phyloP scores from a whole-genome alignment of 192 early-diverging fungal genomes.

The Backusella psychrophila region DNA sequence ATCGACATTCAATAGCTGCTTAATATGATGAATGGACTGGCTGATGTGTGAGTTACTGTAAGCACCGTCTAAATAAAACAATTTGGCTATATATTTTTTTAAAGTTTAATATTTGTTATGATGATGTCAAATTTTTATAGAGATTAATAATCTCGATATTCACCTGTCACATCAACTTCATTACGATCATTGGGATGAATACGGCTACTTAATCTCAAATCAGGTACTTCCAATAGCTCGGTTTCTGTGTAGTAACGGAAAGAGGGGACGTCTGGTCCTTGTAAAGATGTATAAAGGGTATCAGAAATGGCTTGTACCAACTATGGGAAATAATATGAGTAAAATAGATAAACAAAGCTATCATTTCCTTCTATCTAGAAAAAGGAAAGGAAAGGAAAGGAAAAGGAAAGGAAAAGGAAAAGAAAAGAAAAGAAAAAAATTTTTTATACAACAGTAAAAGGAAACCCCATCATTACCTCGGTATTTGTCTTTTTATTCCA shows the following conservation, averaged over 20 bases:
- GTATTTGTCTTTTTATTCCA: constrained; percentile 45
- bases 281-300: constrained; percentile 41
- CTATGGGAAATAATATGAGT: constrained; percentile 21
- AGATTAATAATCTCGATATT: not conserved
- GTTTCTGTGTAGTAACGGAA: constrained; percentile 41
- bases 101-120: constrained; percentile 20
- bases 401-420: too few relatives aligned
- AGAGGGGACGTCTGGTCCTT: constrained; percentile 29
- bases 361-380: not conserved
- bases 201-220: constrained; percentile 40
- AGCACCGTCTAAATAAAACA: constrained; percentile 24
- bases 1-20: constrained; percentile 23
- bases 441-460: not conserved
- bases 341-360: not conserved
- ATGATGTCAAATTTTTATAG: constrained; percentile 9
- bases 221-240: constrained; percentile 40
- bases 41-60: constrained; percentile 10
- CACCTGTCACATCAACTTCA: constrained; percentile 32
- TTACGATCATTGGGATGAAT: constrained; percentile 26
- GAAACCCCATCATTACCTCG: constrained; percentile 35
- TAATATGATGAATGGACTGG: constrained; percentile 20
- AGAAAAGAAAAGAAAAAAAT: not conserved
- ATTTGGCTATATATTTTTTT: constrained; percentile 27
- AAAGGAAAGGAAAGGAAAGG: too few relatives aligned
- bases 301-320: constrained; percentile 46